phyloP scores from a whole-genome alignment of 257 asterid species.

The Plantago major region DNA sequence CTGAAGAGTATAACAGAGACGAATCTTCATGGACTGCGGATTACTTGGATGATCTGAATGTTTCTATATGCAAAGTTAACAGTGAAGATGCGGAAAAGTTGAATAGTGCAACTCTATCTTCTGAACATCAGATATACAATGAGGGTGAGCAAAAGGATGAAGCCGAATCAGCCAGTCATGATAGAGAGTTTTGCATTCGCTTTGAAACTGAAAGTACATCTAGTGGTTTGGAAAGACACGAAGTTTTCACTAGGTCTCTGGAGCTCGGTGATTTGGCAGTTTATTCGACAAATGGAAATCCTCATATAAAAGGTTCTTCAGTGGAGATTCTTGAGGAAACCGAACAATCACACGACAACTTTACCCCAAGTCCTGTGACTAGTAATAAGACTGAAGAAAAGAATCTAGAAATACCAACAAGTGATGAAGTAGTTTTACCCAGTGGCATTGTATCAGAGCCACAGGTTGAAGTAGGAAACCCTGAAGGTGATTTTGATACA shows the following conservation, averaged over 20 bases:
- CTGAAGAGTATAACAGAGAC: constrained; percentile 37
- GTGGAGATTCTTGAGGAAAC: constrained; percentile 24
- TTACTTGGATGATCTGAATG: constrained; percentile 37
- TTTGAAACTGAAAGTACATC: constrained; percentile 27
- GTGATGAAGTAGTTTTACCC: too few relatives aligned
- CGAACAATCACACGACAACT: constrained; percentile 30
- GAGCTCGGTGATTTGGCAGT: constrained; percentile 48
- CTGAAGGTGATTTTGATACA: constrained; percentile 3
- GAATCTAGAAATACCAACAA: constrained; percentile 23
- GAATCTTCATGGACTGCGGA: constrained; percentile 47
- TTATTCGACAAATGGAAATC: constrained; percentile 27
- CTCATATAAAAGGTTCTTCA: constrained; percentile 27
- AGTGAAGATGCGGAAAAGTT: constrained; percentile 19
- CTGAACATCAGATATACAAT: constrained; percentile 12
- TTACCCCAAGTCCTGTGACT: constrained; percentile 27
- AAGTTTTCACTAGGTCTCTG: constrained; percentile 67
- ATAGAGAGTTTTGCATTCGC: constrained; percentile 16
- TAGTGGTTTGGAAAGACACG: constrained; percentile 31
- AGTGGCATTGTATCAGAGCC: too few relatives aligned
- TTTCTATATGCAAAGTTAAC: constrained; percentile 26
- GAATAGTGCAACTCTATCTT: constrained; percentile 21
- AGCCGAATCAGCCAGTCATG: neutral
- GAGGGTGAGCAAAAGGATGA: too few relatives aligned
- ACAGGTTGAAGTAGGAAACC: neutral
- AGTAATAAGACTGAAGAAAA: constrained; percentile 33